A percentile compares a stretch with the other conserved stretches of the same genome.
Conservation (phyloP, 345 rosid genomes). For the Rhodamnia argentea region DNA sequence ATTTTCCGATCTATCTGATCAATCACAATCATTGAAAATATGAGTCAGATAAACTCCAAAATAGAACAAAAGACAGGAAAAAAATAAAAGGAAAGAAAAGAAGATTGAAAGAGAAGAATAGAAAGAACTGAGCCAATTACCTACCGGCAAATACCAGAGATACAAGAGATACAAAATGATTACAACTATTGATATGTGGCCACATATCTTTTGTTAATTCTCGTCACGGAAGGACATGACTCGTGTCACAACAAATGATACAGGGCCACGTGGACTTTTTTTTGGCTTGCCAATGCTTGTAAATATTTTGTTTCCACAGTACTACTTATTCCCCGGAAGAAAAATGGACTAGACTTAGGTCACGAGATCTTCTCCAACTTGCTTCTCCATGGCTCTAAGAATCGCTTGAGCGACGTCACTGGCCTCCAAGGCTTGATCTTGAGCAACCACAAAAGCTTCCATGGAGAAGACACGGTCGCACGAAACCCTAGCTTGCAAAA, state of each 20-base stretch:
- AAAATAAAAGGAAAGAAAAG: not conserved
- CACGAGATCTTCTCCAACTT: not conserved
- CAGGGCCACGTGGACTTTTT: not conserved
- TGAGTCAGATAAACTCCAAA: not conserved
- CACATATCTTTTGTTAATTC: not conserved
- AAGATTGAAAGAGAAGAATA: not conserved
- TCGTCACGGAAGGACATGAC: not conserved
- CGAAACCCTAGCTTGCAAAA: conserved; percentile 48
- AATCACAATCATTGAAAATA: not conserved
- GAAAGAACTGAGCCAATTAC: not conserved
- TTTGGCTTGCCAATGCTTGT: not conserved
- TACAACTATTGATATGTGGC: not conserved
- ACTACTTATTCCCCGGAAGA: not conserved
- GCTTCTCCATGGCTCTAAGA: conserved; percentile 31
- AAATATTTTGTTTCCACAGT: not conserved
- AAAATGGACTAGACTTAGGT: not conserved
- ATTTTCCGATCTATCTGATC: not conserved
- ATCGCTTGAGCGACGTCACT: conserved; percentile 31
- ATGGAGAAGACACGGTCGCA: conserved; percentile 33
- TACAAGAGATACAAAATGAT: not conserved
- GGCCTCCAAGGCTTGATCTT: conserved; percentile 18
- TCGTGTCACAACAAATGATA: not conserved
- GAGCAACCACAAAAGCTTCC: conserved; percentile 62
- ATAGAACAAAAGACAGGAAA: not conserved
- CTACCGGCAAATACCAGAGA: not conserved